Base-by-base conservation (phyloP, 1,284 basidiomycete genomes). In the Xanthoconium separans region DNA sequence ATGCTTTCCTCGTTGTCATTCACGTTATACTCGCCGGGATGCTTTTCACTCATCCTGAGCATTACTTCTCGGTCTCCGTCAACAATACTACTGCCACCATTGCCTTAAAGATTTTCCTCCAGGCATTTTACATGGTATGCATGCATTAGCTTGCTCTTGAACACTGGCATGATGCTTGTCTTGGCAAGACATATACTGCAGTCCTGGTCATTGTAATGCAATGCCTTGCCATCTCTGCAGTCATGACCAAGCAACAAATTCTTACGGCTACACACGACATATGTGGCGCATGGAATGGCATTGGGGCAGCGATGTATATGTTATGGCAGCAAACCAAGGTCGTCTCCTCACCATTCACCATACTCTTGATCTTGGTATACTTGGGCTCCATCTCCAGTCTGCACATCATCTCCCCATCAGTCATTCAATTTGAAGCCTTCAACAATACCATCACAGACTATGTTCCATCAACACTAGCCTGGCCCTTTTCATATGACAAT, bases 371-470 rank as follows among this genome's bases (percentile, higher is more conserved):
- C 2, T 18, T 61, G 31, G 3, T 8, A 9, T 63, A 62, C 18
- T 36, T 62, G 18, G 12, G 18, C 7, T 59, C 40, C 15, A 55
- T 64, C 16, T 43, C 55, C 2, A 42, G 43, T 7, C 20, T 64
- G 6, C 61, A 68, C 33, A 57, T 68, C 15, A 18, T 56, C 22
- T 65, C 64, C 0, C 53, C 65, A 0, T 60, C 65, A 1, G 29
- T 68, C 41, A 49, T 68, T 6, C 52, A 60, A 43, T 64, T 63
- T 1, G 46, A 68, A 33, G 15, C 40, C 2, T 62, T 59, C 44
- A 29, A 52, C 10, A 44, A 47, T 6, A 53, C 50, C 2, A 6
- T 49, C 18, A n/a, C 29, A 0, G 39, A 10, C 3, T 2, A 27
- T 2, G 50, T 51, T 18, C 44, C 46, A 2, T 63, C 61, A 2